These are phyloP conservation scores for Fusarium napiforme DNA, from an alignment of 2,329 filamentous ascomycete genomes.

Conservation along the genomic window DNA sequence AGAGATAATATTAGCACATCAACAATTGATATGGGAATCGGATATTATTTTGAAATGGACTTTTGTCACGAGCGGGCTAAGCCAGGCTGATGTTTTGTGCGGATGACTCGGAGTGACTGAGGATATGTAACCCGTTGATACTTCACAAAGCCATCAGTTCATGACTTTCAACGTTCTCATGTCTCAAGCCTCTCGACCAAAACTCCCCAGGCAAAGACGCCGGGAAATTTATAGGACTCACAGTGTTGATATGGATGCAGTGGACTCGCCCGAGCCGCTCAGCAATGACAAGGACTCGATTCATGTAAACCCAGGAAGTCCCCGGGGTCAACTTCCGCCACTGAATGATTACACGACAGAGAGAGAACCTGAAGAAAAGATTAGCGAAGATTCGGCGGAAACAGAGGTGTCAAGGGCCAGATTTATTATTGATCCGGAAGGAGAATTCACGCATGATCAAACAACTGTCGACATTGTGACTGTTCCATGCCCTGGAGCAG, in stretches of 20 bases:
- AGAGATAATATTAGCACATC: slow-evolving; percentile 8
- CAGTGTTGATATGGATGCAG: slow-evolving; percentile 32
- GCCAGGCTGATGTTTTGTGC: slow-evolving; percentile 28
- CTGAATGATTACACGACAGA: slow-evolving; percentile 31
- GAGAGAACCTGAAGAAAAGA: background rate
- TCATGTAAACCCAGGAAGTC: slow-evolving; percentile 44
- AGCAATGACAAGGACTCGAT: slow-evolving; percentile 43
- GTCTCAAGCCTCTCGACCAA: slow-evolving; percentile 30
- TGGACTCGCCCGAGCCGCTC: slow-evolving; percentile 10
- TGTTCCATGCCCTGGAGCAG: slow-evolving; percentile 64
- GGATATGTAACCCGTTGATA: background rate
- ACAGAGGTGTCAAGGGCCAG: slow-evolving; percentile 1
- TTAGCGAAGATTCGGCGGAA: slow-evolving; percentile 3
- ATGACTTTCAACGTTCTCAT: slow-evolving; percentile 6
- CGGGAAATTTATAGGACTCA: slow-evolving; percentile 21
- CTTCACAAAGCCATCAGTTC: background rate
- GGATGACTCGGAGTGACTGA: slow-evolving; percentile 18
- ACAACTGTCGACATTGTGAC: slow-evolving; percentile 65
- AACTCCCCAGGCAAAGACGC: slow-evolving; percentile 14
- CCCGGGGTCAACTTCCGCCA: slow-evolving; percentile 36
- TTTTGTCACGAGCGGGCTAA: slow-evolving; percentile 30
- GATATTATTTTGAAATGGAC: background rate
- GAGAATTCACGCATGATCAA: slow-evolving; percentile 58
- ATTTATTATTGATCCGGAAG: slow-evolving; percentile 51
- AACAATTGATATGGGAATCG: slow-evolving; percentile 9